These are phyloP conservation scores for Heliocybe sulcata DNA, from an alignment of 1,284 basidiomycete species.

Conservation along the genomic window DNA sequence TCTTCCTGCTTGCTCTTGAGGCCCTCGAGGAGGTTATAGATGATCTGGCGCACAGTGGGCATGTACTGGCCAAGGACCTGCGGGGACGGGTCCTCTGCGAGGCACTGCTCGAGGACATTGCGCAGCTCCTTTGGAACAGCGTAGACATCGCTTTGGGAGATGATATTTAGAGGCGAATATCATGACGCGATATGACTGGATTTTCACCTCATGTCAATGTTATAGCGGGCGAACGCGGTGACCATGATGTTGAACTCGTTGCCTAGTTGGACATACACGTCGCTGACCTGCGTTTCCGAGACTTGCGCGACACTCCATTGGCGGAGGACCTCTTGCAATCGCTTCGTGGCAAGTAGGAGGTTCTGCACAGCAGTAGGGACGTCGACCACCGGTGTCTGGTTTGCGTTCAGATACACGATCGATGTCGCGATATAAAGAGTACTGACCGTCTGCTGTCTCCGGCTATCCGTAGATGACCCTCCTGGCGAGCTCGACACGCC, in stretches of 20 bases:
- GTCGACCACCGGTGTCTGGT: conserved; percentile 20
- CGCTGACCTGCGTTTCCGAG: conserved; percentile 78
- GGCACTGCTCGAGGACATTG: conserved; percentile 74
- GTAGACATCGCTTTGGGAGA: conserved; percentile 59
- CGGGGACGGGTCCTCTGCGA: conserved; percentile 79
- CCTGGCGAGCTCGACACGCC: not conserved
- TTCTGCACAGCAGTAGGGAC: conserved; percentile 71
- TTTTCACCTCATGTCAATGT: conserved; percentile 76
- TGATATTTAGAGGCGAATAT: conserved; percentile 3
- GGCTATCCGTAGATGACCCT: not conserved
- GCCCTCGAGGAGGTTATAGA: conserved; percentile 78
- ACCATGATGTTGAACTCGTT: conserved; percentile 88
- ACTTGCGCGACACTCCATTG: conserved; percentile 69
- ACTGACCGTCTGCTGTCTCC: conserved; percentile 5
- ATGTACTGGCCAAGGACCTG: conserved; percentile 68
- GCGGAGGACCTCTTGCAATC: conserved; percentile 75
- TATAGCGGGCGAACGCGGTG: conserved; percentile 70
- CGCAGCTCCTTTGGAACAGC: conserved; percentile 79
- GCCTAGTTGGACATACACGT: conserved; percentile 90
- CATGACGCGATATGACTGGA: conserved; percentile 3
- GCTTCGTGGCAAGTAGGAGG: conserved; percentile 82
- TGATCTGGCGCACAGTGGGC: conserved; percentile 74
- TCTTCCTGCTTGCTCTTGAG: conserved; percentile 78
- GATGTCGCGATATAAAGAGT: not conserved
- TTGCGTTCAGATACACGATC: not conserved